Conservation (phyloP, 2,329 filamentous ascomycete species). For the Penicillium sp. region DNA sequence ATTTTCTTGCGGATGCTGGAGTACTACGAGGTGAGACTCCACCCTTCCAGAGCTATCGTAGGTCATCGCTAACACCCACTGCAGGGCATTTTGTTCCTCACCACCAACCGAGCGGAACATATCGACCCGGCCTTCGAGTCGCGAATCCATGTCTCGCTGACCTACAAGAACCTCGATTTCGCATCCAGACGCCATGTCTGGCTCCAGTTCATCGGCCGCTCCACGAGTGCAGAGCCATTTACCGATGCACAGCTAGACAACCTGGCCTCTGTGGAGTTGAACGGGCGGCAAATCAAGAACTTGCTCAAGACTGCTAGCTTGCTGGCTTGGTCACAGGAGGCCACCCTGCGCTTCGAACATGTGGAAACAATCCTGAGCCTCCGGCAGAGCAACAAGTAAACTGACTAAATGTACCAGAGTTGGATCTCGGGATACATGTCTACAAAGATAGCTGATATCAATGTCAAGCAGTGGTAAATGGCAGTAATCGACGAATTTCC, state of each 20-base stretch:
- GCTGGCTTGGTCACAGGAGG: constrained; percentile 31
- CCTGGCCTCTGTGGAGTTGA: constrained; percentile 24
- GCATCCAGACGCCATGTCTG: constrained; percentile 42
- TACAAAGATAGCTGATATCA: too few species aligned
- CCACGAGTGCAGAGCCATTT: constrained; percentile 19
- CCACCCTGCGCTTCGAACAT: constrained; percentile 20
- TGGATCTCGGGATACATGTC: too few species aligned
- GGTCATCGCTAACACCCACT: constrained; percentile 3
- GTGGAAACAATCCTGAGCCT: constrained; percentile 21
- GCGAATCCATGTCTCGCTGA: constrained; percentile 41
- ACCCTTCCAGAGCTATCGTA: constrained; percentile 18
- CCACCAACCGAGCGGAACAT: constrained; percentile 51
- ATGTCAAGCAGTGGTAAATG: too few species aligned
- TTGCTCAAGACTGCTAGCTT: constrained; percentile 44
- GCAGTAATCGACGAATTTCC: too few species aligned
- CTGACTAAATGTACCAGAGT: background rate
- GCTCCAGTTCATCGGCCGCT: constrained; percentile 43
- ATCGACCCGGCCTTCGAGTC: constrained; percentile 53
- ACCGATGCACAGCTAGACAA: constrained; percentile 24
- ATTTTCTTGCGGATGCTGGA: constrained; percentile 34
- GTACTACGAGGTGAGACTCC: constrained; percentile 26
- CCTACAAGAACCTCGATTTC: constrained; percentile 42
- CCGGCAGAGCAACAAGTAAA: constrained; percentile 5
- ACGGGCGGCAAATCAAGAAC: constrained; percentile 47
- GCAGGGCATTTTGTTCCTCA: constrained; percentile 49